Evolutionary conservation across 176 grass and related monocot species (phyloP).

Genomic region (Zea luxurians): DNA sequence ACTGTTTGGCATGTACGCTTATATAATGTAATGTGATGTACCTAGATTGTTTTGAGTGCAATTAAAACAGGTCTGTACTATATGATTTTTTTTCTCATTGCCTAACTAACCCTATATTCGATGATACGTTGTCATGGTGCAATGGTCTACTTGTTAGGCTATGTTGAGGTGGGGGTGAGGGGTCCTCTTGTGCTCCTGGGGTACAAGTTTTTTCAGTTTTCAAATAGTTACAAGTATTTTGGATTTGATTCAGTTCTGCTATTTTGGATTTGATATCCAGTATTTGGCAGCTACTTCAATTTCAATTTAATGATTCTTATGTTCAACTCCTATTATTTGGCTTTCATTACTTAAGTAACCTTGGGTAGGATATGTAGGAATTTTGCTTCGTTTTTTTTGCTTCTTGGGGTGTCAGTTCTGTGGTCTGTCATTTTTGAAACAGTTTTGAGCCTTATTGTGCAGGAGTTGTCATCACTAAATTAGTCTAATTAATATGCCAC

Average conservation of each 20-base stretch:
- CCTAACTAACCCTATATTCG: background rate
- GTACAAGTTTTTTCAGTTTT: background rate
- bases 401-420: background rate
- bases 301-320: constrained; percentile 11
- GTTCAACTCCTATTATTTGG: background rate
- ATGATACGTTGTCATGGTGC: background rate
- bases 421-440: constrained; percentile 10
- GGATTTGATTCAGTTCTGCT: background rate
- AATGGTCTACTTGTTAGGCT: background rate
- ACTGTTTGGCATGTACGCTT: no score
- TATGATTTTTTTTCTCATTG: constrained; percentile 1
- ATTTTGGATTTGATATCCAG: background rate
- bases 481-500: background rate
- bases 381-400: background rate
- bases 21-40: no score
- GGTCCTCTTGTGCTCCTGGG: background rate
- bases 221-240: background rate
- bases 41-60: background rate
- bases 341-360: background rate
- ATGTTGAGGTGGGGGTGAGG: background rate
- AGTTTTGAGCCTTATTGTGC: background rate
- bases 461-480: background rate
- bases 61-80: background rate
- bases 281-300: background rate
- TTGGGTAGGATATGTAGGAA: background rate